Evolutionary conservation across 345 rosid genomes (phyloP).

Genomic region (Bretschneidera sinensis): DNA sequence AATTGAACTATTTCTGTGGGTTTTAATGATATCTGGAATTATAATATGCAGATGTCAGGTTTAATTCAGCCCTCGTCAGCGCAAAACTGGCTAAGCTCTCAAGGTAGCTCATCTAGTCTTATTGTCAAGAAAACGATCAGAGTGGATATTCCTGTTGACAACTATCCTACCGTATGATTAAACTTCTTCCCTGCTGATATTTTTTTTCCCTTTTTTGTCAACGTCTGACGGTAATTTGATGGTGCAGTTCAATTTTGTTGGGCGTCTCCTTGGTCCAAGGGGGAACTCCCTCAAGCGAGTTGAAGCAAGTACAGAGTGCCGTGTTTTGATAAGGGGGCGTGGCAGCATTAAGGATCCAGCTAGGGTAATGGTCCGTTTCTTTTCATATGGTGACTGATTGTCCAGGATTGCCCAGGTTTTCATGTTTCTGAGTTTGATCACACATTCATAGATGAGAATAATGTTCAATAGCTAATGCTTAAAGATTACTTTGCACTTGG

Average conservation of each 20-base stretch:
- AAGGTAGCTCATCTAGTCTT: constrained; percentile 75
- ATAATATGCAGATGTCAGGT: constrained; percentile 56
- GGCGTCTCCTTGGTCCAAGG: constrained; percentile 96
- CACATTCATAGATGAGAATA: background rate
- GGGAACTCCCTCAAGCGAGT: constrained; percentile 97
- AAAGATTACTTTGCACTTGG: too few species aligned
- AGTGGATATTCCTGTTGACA: constrained; percentile 92
- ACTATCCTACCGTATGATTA: constrained; percentile 66
- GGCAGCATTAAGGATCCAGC: constrained; percentile 90
- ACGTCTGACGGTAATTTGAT: constrained; percentile 22
- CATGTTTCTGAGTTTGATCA: background rate
- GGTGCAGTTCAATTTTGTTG: constrained; percentile 92
- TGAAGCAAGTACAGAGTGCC: constrained; percentile 94
- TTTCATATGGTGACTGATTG: background rate
- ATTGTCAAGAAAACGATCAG: constrained; percentile 82
- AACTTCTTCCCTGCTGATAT: background rate
- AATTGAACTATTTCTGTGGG: constrained; percentile 5
- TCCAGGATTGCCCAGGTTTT: background rate
- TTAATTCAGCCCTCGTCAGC: constrained; percentile 56
- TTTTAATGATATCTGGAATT: constrained; percentile 28
- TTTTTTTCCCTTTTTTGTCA: constrained; percentile 1
- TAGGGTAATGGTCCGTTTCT: constrained; percentile 43
- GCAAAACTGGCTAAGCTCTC: constrained; percentile 78
- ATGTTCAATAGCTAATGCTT: background rate
- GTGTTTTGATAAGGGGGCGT: constrained; percentile 86